Evolutionary conservation across 495 filamentous ascomycete genomes (phyloP).

Genomic region (Letharia lupina): DNA sequence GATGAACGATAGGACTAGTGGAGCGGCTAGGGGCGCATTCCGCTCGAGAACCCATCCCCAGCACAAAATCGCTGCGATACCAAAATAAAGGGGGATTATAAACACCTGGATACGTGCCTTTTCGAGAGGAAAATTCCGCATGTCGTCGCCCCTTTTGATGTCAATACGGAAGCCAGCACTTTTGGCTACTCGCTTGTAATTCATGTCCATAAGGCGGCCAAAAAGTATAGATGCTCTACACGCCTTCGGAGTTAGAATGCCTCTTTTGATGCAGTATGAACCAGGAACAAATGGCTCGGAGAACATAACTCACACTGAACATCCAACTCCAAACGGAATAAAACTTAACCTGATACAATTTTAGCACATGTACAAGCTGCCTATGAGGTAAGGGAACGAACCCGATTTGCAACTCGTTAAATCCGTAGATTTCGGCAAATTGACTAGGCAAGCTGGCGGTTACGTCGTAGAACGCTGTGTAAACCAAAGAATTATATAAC

Average conservation of each 20-base stretch:
- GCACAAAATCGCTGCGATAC: constrained; percentile 31
- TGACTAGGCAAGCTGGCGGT: constrained; percentile 49
- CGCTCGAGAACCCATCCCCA: constrained; percentile 44
- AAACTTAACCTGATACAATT: constrained; percentile 29
- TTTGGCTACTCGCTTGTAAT: constrained; percentile 40
- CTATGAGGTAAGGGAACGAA: constrained; percentile 35
- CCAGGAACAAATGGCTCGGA: neutral
- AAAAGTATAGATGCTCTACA: constrained; percentile 34
- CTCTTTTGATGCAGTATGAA: neutral
- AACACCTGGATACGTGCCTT: constrained; percentile 40
- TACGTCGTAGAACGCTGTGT: constrained; percentile 48
- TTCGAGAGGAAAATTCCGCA: constrained; percentile 46
- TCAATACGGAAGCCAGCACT: constrained; percentile 39
- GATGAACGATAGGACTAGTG: constrained; percentile 50
- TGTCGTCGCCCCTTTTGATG: constrained; percentile 38
- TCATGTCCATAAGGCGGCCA: constrained; percentile 43
- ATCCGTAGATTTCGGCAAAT: constrained; percentile 55
- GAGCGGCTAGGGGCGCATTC: constrained; percentile 37
- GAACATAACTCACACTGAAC: constrained; percentile 27
- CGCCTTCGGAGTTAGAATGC: neutral
- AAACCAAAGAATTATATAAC: constrained; percentile 47
- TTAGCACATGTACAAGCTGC: neutral
- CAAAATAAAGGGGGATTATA: constrained; percentile 32
- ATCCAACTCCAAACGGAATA: constrained; percentile 42
- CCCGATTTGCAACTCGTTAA: constrained; percentile 59